phyloP scores from a whole-genome alignment of 2,329 filamentous ascomycete genomes.

The Geoglossum cookeanum region DNA sequence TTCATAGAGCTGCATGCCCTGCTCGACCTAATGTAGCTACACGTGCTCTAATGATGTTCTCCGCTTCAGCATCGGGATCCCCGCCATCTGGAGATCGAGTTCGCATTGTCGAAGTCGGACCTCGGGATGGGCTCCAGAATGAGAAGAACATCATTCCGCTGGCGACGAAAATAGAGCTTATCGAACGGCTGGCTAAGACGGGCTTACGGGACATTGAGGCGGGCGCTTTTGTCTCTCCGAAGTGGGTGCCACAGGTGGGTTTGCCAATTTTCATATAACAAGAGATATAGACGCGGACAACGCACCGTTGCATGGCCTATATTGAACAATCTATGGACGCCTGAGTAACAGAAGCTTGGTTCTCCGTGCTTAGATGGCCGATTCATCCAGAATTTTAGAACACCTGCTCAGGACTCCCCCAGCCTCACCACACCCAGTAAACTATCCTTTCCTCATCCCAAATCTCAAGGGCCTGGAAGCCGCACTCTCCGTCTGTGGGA shows the following conservation, averaged over 20 bases:
- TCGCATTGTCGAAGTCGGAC: slow-evolving; percentile 46
- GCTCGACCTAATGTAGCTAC: not conserved
- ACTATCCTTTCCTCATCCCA: slow-evolving; percentile 65
- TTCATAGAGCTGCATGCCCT: not conserved
- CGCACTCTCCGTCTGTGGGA: slow-evolving; percentile 31
- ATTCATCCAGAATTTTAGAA: slow-evolving; percentile 54
- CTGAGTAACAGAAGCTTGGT: slow-evolving; percentile 2
- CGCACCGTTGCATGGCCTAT: not conserved
- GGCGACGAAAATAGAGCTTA: slow-evolving; percentile 56
- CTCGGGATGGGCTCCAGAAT: slow-evolving; percentile 74
- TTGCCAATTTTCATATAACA: not conserved
- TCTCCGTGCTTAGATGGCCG: slow-evolving; percentile 45
- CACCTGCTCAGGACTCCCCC: slow-evolving; percentile 43
- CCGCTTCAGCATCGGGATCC: not conserved
- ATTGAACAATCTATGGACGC: not conserved
- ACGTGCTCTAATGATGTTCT: not conserved
- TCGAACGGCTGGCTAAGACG: slow-evolving; percentile 46
- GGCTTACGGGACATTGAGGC: slow-evolving; percentile 60
- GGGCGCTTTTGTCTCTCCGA: slow-evolving; percentile 65
- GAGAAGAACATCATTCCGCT: slow-evolving; percentile 54
- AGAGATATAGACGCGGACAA: not conserved
- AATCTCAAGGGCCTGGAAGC: slow-evolving; percentile 54
- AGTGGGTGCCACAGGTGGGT: slow-evolving; percentile 62
- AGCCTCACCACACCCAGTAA: slow-evolving; percentile 34
- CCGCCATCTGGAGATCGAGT: slow-evolving; percentile 24